phyloP scores from a whole-genome alignment of 2,329 filamentous ascomycete genomes.

The Epichloe aotearoae region DNA sequence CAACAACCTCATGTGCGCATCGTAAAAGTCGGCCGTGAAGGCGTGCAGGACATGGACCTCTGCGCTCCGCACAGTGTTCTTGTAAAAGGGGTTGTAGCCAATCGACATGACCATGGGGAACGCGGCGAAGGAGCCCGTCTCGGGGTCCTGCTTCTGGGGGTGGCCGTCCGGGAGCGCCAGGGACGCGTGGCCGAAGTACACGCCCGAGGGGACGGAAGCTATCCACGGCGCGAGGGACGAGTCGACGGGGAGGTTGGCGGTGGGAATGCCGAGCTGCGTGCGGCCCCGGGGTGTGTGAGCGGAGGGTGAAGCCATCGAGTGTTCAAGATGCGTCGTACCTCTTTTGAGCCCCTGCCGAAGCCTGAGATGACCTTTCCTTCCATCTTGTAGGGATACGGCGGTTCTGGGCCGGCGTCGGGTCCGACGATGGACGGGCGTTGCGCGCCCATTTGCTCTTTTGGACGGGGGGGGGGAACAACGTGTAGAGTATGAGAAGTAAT shows the following conservation, averaged over 20 bases:
- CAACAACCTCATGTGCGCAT: slow-evolving; percentile 60
- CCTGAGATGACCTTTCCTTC: slow-evolving; percentile 82
- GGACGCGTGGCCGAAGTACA: slow-evolving; percentile 88
- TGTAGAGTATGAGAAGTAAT: too few species aligned
- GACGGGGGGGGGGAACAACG: too few species aligned
- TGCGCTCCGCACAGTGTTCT: slow-evolving; percentile 73
- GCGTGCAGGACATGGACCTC: slow-evolving; percentile 80
- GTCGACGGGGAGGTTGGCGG: slow-evolving; percentile 78
- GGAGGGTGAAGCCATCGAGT: background rate
- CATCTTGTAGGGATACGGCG: slow-evolving; percentile 73
- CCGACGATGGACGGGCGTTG: slow-evolving; percentile 59
- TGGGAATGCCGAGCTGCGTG: slow-evolving; percentile 77
- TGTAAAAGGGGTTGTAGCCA: slow-evolving; percentile 96
- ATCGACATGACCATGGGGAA: slow-evolving; percentile 89
- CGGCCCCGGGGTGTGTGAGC: background rate
- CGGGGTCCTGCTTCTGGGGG: slow-evolving; percentile 22
- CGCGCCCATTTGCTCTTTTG: background rate
- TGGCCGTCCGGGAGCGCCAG: slow-evolving; percentile 44
- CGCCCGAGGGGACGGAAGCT: slow-evolving; percentile 54
- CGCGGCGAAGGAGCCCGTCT: slow-evolving; percentile 25
- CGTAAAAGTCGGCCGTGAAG: slow-evolving; percentile 77
- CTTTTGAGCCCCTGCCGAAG: slow-evolving; percentile 87
- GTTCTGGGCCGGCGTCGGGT: slow-evolving; percentile 54
- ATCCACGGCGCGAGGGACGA: slow-evolving; percentile 47
- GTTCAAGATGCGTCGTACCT: slow-evolving; percentile 29